These are phyloP conservation scores for Sporothrix globosa DNA, from an alignment of 2,329 filamentous ascomycete genomes.

Conservation along the genomic window DNA sequence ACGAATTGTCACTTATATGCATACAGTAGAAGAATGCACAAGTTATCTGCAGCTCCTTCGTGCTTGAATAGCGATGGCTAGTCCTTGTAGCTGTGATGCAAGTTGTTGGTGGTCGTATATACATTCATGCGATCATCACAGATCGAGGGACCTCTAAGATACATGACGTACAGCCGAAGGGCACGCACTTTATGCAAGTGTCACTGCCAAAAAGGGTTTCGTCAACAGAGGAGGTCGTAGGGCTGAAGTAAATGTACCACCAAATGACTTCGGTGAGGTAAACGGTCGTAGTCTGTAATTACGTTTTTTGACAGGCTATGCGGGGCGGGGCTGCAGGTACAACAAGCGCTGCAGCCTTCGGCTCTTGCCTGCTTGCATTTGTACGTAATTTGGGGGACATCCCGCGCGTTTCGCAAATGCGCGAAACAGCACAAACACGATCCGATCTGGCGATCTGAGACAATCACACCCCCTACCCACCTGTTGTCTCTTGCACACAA, in stretches of 20 bases:
- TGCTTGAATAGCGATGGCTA: not conserved
- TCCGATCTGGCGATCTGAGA: not conserved
- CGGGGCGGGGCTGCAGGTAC: constrained; percentile 11
- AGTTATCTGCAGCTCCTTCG: not conserved
- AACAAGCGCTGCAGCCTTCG: too few relatives aligned
- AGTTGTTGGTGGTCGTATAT: too few relatives aligned
- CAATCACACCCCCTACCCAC: not conserved
- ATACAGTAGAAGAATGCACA: constrained; percentile 5
- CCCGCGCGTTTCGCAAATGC: not conserved
- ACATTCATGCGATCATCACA: too few relatives aligned
- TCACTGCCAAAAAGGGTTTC: constrained; percentile 12
- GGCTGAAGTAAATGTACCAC: too few relatives aligned
- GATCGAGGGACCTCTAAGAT: not conserved
- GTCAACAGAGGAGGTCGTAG: too few relatives aligned
- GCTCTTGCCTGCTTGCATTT: not conserved
- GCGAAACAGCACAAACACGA: constrained; percentile 3
- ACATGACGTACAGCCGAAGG: not conserved
- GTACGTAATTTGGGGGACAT: constrained; percentile 9
- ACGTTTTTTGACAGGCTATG: not conserved
- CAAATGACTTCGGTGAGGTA: constrained; percentile 6
- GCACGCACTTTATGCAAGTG: not conserved
- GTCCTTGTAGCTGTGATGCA: not conserved
- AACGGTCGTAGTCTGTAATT: not conserved
- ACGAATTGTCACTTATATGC: not conserved
- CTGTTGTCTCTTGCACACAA: not conserved